Evolutionary conservation across 2,329 filamentous ascomycete genomes (phyloP).

Genomic region (Akanthomyces lecanii): DNA sequence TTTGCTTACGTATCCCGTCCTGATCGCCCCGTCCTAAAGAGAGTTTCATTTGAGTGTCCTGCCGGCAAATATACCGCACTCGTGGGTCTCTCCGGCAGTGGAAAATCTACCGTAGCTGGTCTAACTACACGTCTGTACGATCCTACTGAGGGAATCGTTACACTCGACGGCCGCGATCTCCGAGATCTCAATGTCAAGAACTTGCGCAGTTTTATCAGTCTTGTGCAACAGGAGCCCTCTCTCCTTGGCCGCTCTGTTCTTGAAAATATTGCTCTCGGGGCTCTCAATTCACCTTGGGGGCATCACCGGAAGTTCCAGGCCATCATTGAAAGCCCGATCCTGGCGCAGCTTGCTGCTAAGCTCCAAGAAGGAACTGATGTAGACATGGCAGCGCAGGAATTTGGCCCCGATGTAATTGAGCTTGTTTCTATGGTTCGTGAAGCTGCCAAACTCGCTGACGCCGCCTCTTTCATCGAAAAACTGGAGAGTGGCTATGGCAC

Average conservation of each 20-base stretch:
- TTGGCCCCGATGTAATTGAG: conserved; percentile 42
- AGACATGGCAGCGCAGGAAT: conserved; percentile 37
- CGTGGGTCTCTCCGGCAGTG: conserved; percentile 55
- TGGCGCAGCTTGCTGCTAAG: conserved; percentile 49
- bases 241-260: conserved; percentile 44
- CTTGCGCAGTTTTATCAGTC: conserved; percentile 38
- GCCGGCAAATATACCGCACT: conserved; percentile 50
- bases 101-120: conserved; percentile 53
- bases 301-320: conserved; percentile 39
- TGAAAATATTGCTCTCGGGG: conserved; percentile 49
- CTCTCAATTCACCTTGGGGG: conserved; percentile 39
- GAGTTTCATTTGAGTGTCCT: conserved; percentile 44
- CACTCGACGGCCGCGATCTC: conserved; percentile 46
- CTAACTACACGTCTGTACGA: conserved; percentile 56
- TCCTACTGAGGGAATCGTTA: conserved; percentile 44
- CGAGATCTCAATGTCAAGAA: conserved; percentile 43
- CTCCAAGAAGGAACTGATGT: conserved; percentile 49
- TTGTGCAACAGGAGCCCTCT: conserved; percentile 44
- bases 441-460: conserved; percentile 57
- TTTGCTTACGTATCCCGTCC: conserved; percentile 44
- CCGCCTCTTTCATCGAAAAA: conserved; percentile 48
- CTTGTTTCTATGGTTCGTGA: conserved; percentile 48
- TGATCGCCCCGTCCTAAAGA: conserved; percentile 38
- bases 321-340: conserved; percentile 43
- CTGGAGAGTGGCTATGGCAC: conserved; percentile 53